These are phyloP conservation scores for Phytophthora niederhauseri DNA, from an alignment of 352 stramenopile genomes.

Conservation along the genomic window DNA sequence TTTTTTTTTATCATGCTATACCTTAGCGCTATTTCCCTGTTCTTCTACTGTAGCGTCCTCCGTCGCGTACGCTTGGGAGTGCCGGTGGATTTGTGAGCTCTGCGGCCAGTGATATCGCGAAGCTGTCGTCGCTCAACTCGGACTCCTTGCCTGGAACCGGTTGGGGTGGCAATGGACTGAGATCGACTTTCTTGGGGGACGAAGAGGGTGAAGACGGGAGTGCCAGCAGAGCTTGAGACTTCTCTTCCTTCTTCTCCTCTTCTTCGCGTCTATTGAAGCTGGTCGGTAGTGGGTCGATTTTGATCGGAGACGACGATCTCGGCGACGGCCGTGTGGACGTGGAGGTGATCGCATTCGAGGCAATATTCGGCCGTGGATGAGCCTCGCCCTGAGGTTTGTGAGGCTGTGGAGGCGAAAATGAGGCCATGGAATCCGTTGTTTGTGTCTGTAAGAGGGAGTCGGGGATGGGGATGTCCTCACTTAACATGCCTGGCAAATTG, in stretches of 20 bases:
- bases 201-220: slow-evolving; percentile 3
- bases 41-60: slow-evolving; percentile 59
- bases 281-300: slow-evolving; percentile 40
- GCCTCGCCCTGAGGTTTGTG: slow-evolving; percentile 29
- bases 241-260: slow-evolving; percentile 33
- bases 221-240: slow-evolving; percentile 15
- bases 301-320: slow-evolving; percentile 36
- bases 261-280: slow-evolving; percentile 21
- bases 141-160: slow-evolving; percentile 26
- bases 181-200: slow-evolving; percentile 31
- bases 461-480: slow-evolving; percentile 8
- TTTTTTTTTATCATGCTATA: background rate
- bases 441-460: slow-evolving; percentile 8
- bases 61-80: slow-evolving; percentile 58
- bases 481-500: slow-evolving; percentile 21
- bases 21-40: slow-evolving; percentile 18
- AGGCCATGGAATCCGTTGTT: background rate
- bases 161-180: slow-evolving; percentile 24
- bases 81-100: slow-evolving; percentile 20
- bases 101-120: slow-evolving; percentile 9
- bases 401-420: slow-evolving; percentile 17
- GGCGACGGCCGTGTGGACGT: slow-evolving; percentile 24
- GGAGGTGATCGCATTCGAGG: slow-evolving; percentile 1
- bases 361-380: slow-evolving; percentile 14
- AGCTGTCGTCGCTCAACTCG: slow-evolving; percentile 27